Evolutionary conservation across 2,329 filamentous ascomycete species (phyloP).

Genomic region (Cadophora sp.): DNA sequence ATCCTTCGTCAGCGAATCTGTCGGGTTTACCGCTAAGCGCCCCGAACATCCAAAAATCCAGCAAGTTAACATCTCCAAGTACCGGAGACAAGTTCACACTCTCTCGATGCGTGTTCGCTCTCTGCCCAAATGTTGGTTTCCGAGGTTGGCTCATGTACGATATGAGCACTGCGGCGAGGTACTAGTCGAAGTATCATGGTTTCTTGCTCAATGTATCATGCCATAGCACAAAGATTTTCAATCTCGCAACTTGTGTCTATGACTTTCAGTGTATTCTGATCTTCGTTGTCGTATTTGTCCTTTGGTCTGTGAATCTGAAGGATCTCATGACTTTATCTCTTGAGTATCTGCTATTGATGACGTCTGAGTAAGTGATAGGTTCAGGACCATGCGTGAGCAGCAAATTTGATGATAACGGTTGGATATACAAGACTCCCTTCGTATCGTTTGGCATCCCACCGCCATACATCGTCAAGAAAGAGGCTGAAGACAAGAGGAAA

Average conservation of each 20-base stretch:
- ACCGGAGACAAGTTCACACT: constrained; percentile 3
- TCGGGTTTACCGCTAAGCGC: neutral
- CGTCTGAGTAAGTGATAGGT: constrained; percentile 32
- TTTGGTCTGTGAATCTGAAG: constrained; percentile 48
- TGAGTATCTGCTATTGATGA: constrained; percentile 42
- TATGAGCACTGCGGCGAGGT: constrained; percentile 46
- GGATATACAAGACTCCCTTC: constrained; percentile 36
- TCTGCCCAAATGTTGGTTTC: neutral
- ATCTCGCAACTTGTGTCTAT: constrained; percentile 47
- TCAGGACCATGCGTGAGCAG: constrained; percentile 41
- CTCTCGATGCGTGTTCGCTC: neutral
- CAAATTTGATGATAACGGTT: constrained; percentile 42
- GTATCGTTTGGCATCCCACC: constrained; percentile 43
- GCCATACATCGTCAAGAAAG: constrained; percentile 44
- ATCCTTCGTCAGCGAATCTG: neutral
- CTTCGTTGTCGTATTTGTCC: constrained; percentile 45
- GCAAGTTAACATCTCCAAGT: neutral
- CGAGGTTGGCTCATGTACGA: constrained; percentile 38
- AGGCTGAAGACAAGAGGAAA: constrained; percentile 31
- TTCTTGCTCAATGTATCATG: constrained; percentile 44
- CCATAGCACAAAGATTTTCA: constrained; percentile 42
- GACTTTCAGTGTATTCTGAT: constrained; percentile 47
- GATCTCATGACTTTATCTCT: constrained; percentile 45
- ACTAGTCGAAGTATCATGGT: constrained; percentile 43
- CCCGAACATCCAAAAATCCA: neutral